These are phyloP conservation scores for Calocybe cyanea DNA, from an alignment of 768 basidiomycete genomes.

Conservation along the genomic window DNA sequence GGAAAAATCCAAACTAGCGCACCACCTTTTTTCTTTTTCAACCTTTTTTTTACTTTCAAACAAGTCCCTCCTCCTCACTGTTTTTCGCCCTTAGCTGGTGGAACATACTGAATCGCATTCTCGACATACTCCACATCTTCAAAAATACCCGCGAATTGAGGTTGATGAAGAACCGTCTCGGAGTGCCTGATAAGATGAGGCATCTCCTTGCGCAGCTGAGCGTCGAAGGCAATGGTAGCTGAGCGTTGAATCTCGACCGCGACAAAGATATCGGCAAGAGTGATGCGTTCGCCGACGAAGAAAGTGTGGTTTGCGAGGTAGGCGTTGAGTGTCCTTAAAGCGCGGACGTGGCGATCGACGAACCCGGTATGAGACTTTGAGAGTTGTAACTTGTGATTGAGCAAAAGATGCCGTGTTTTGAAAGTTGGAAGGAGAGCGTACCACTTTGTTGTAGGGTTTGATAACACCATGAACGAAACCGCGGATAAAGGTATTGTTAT, in stretches of 20 bases:
- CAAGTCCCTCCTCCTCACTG: conserved; percentile 57
- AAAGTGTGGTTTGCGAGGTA: conserved; percentile 79
- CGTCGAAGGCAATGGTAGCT: conserved; percentile 60
- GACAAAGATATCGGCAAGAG: conserved; percentile 80
- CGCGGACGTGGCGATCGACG: conserved; percentile 49
- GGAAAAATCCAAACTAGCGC: conserved; percentile 33
- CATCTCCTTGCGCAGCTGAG: conserved; percentile 56
- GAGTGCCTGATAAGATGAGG: conserved; percentile 79
- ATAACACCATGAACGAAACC: conserved; percentile 43
- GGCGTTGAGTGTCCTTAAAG: conserved; percentile 66
- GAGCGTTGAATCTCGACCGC: conserved; percentile 55
- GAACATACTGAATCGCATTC: conserved; percentile 64
- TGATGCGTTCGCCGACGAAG: conserved; percentile 92
- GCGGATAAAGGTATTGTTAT: conserved; percentile 31
- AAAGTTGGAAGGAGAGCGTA: conserved; percentile 31
- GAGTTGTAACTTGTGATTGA: neutral
- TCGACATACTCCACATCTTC: conserved; percentile 59
- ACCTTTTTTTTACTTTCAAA: no score
- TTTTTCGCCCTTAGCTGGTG: conserved; percentile 80
- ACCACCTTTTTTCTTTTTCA: conserved; percentile 89
- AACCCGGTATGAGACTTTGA: conserved; percentile 53
- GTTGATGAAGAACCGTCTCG: conserved; percentile 86
- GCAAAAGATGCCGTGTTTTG: neutral
- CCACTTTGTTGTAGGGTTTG: conserved; percentile 78
- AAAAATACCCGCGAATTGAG: conserved; percentile 63